These are phyloP conservation scores for Aureobasidium leucospermi DNA, from an alignment of 2,329 filamentous ascomycete species.

Conservation along the genomic window DNA sequence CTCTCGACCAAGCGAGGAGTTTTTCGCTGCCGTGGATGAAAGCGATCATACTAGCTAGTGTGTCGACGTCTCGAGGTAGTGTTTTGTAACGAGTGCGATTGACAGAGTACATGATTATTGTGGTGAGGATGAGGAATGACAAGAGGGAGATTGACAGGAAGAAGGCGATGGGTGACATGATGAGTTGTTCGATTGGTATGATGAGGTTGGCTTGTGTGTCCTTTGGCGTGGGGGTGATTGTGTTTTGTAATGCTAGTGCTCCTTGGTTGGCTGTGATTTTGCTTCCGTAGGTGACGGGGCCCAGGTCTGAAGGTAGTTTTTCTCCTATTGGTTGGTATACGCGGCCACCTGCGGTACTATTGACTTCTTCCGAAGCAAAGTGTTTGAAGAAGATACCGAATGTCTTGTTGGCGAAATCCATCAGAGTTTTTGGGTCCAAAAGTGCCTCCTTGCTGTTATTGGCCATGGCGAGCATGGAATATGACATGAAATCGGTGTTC, in stretches of 20 bases:
- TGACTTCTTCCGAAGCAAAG: not conserved
- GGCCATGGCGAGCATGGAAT: not conserved
- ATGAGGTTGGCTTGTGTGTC: not conserved
- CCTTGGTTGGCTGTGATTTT: not conserved
- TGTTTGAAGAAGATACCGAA: constrained; percentile 5
- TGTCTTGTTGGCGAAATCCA: not conserved
- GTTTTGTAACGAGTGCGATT: not conserved
- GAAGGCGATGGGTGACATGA: not conserved
- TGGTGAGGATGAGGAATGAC: not conserved
- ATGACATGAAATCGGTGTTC: constrained; percentile 3
- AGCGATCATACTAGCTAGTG: not conserved
- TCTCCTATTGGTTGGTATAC: not conserved
- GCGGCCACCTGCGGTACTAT: not conserved
- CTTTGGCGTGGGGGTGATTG: too few relatives aligned
- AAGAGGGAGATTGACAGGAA: not conserved
- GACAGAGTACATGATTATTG: not conserved
- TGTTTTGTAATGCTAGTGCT: not conserved
- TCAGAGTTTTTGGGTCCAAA: not conserved
- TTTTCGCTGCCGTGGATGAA: not conserved
- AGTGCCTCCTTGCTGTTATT: not conserved
- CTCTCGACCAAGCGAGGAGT: not conserved
- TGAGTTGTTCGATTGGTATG: not conserved
- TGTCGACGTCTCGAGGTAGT: not conserved
- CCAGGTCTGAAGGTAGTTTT: not conserved
- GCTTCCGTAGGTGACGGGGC: not conserved